Conservation (phyloP, 495 filamentous ascomycete species). For the Penicillium atrosanguineum region DNA sequence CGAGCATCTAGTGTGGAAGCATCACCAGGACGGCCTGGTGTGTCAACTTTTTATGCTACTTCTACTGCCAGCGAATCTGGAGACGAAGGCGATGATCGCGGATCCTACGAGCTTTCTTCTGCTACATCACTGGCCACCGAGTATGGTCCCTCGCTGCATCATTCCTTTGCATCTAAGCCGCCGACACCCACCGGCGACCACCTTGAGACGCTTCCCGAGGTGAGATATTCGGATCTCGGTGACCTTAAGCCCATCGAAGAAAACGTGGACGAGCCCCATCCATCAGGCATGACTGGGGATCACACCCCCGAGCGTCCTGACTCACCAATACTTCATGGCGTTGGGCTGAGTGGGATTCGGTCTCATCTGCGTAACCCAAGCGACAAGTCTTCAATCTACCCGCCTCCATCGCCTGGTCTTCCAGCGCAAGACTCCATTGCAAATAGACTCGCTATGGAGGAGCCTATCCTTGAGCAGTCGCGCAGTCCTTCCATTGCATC, state of each 20-base stretch:
- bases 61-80: slow-evolving; percentile 45
- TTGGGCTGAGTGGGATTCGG: slow-evolving; percentile 63
- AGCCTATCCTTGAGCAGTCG: not conserved
- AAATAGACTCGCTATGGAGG: not conserved
- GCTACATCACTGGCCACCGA: slow-evolving; percentile 26
- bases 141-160: slow-evolving; percentile 31
- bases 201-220: slow-evolving; percentile 37
- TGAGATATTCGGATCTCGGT: slow-evolving; percentile 40
- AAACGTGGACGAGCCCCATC: slow-evolving; percentile 14
- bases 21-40: slow-evolving; percentile 27
- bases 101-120: slow-evolving; percentile 25
- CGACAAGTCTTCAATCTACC: slow-evolving; percentile 74
- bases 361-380: slow-evolving; percentile 84
- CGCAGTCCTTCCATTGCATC: not conserved
- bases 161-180: slow-evolving; percentile 27
- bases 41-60: slow-evolving; percentile 43
- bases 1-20: slow-evolving; percentile 26
- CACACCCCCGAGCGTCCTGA: slow-evolving; percentile 51
- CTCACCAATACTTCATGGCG: slow-evolving; percentile 74
- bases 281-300: slow-evolving; percentile 5
- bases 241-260: slow-evolving; percentile 47
- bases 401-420: slow-evolving; percentile 42
- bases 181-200: slow-evolving; percentile 28
- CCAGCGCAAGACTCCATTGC: slow-evolving; percentile 10
- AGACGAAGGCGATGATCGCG: slow-evolving; percentile 33